Evolutionary conservation across 257 asterid genomes (phyloP).

Genomic region (Nicotiana undulata): DNA sequence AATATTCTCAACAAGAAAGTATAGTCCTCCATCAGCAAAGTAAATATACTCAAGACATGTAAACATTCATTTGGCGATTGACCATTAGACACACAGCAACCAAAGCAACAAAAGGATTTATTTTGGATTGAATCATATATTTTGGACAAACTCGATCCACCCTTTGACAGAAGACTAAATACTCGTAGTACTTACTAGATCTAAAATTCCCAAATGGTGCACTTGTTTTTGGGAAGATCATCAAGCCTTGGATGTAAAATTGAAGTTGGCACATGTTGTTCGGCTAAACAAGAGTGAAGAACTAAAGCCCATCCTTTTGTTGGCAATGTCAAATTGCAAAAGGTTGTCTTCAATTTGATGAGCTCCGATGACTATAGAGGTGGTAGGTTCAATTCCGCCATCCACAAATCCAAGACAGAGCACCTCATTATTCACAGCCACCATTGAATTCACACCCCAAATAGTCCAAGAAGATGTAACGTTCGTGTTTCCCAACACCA

Average conservation of each 20-base stretch:
- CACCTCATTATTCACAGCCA: constrained; percentile 33
- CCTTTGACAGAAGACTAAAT: no score
- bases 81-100: no score
- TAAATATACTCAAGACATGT: no score
- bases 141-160: no score
- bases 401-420: constrained; percentile 51
- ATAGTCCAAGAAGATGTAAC: constrained; percentile 29
- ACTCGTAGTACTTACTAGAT: no score
- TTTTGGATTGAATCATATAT: no score
- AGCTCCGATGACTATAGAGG: constrained; percentile 34
- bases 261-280: constrained; percentile 23
- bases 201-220: no score
- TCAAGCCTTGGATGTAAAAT: constrained; percentile 15
- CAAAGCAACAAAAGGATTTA: no score
- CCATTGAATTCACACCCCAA: constrained; percentile 41
- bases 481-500: constrained; percentile 24
- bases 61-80: no score
- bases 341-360: constrained; percentile 30
- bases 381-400: constrained; percentile 34
- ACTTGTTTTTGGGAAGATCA: background rate
- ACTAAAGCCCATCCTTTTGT: constrained; percentile 22
- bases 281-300: constrained; percentile 14
- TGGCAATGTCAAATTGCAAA: constrained; percentile 22
- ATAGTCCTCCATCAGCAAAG: no score
- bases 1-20: no score